Evolutionary conservation across 2,329 filamentous ascomycete genomes (phyloP), one percentile per base, ranked within the genome.

Genomic region (Penicillium sp.): DNA sequence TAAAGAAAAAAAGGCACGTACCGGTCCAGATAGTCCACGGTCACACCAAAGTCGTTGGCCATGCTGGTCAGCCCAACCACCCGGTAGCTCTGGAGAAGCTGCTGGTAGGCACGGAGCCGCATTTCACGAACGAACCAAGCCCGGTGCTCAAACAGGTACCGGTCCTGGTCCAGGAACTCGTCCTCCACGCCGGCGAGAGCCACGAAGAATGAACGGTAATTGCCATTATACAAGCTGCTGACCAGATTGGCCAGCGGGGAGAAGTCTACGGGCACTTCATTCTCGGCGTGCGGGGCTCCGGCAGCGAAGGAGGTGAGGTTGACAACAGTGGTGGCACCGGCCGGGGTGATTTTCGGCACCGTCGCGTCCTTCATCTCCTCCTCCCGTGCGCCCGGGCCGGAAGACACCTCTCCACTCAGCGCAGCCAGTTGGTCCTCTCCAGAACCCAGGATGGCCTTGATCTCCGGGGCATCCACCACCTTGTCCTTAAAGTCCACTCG

Each of bases 401-500:
- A 86, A 1, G 89, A 93, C 46, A 90, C 75, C 28, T 87, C 85
- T 15, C 91, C 90, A 27, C 85, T 84, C 20, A 96, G 77, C 0
- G 89, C 90, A 28, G 89, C 80, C 47, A 95, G 77, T 73, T 92
- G 92, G 66, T 96, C 91, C 62, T 95, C 88, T 23, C 86, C 86
- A 60, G 92, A 86, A 50, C 92, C 93, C 23, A 98, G 82, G 56
- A 98, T 95, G 32, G 93, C 93, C 75, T 93, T 95, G 75, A 98
- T 96, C 75, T 98, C 93, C 10, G 93, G 92, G 6, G 93, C 93
- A 70, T 98, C 93, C 35, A 98, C 92, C 24, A 98, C 93, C 78
- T 97, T 97, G 58, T 88, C 88, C 79, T 98, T 98, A 81, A 98
- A 98, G 72, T 98, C 93, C 29, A 96, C 89, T 42, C 93, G 87